Evolutionary conservation across 805 yeast genomes (phyloP).

Genomic region (Metschnikowia similis): DNA sequence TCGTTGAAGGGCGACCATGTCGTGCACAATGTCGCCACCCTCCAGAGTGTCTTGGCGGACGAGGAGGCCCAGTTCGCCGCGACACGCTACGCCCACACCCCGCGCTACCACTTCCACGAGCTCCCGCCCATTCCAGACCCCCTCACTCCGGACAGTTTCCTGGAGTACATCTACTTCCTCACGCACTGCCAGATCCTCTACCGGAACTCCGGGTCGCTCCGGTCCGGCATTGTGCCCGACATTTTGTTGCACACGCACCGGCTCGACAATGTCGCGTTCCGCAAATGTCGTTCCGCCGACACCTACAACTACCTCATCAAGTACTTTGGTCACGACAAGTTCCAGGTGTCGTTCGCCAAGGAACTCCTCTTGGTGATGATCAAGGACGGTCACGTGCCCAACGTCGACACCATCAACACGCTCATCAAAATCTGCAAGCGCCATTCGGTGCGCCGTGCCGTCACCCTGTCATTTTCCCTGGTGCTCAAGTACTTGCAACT

Average conservation of each 20-base stretch:
- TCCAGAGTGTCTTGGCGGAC: constrained; percentile 14
- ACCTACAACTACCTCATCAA: constrained; percentile 39
- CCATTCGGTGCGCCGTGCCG: constrained; percentile 31
- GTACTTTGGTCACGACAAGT: constrained; percentile 37
- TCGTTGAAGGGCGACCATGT: constrained; percentile 19
- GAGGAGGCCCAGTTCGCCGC: constrained; percentile 19
- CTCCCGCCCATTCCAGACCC: constrained; percentile 31
- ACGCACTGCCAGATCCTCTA: constrained; percentile 33
- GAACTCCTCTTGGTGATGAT: constrained; percentile 38
- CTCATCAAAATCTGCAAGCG: constrained; percentile 28
- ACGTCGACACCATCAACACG: constrained; percentile 37
- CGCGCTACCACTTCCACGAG: constrained; percentile 24
- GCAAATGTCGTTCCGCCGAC: constrained; percentile 27
- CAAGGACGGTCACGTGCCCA: constrained; percentile 38
- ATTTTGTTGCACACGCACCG: constrained; percentile 37
- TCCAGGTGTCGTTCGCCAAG: constrained; percentile 38
- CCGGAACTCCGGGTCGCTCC: constrained; percentile 29
- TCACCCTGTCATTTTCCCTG: constrained; percentile 29
- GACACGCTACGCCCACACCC: constrained; percentile 9
- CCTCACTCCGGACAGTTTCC: constrained; percentile 25
- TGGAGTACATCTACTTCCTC: constrained; percentile 31
- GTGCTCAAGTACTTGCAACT: constrained; percentile 29
- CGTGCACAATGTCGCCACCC: constrained; percentile 8
- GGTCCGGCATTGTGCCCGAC: constrained; percentile 34
- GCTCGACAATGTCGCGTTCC: constrained; percentile 27